Conservation (phyloP, 352 stramenopile species). For the Blastocystis sp. region DNA sequence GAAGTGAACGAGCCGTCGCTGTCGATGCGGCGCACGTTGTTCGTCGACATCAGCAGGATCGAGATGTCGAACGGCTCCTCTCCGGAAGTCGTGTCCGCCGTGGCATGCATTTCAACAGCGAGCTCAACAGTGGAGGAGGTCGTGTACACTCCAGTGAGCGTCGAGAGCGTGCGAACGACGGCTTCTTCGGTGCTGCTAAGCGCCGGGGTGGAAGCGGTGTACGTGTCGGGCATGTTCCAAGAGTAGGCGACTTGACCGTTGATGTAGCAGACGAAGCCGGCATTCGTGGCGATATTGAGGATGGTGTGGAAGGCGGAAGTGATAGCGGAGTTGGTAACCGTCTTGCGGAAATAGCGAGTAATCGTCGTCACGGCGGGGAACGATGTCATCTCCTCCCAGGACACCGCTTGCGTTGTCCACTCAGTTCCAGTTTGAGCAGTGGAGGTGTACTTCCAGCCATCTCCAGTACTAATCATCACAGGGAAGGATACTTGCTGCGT, state of each 20-base stretch:
- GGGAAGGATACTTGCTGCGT: neutral
- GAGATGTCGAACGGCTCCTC: neutral
- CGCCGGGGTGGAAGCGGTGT: neutral
- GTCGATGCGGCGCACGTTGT: neutral
- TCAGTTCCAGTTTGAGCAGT: neutral
- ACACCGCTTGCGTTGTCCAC: neutral
- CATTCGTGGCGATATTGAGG: neutral
- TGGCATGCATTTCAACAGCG: neutral
- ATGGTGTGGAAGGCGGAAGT: neutral
- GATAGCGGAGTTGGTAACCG: neutral
- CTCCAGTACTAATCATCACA: neutral
- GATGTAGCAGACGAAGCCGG: constrained; percentile 3
- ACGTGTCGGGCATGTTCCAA: constrained; percentile 4
- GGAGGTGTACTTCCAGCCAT: constrained; percentile 34
- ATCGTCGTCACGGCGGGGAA: neutral
- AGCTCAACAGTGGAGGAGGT: neutral
- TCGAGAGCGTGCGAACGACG: neutral
- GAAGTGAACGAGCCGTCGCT: neutral
- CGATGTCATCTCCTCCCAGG: neutral
- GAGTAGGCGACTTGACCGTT: neutral
- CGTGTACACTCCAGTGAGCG: neutral
- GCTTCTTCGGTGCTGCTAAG: neutral
- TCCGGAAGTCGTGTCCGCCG: neutral
- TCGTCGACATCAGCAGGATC: neutral
- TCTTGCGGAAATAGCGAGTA: constrained; percentile 30